Evolutionary conservation across 179 eudicot genomes (phyloP), one percentile per base, ranked within the genome.

Genomic region (Nepenthes alata): DNA sequence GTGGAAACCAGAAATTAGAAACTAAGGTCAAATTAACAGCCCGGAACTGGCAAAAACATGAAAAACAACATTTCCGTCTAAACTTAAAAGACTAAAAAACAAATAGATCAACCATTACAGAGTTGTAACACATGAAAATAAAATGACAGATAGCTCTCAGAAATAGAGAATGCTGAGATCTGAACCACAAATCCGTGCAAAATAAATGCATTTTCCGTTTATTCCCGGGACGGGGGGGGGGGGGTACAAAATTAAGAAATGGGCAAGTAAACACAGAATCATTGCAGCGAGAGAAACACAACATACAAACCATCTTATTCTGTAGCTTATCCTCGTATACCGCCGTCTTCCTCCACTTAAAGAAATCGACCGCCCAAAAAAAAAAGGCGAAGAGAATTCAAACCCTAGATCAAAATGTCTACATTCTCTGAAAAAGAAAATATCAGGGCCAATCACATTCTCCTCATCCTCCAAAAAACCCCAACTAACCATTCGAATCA

Each of bases 241-340:
- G n/a, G 14, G n/a, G 16, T 2, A 52, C 7, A 52, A 11, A 16
- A 52, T 6, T 16, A 16, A 15, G 16, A 52, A 16, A 52, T 11
- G 5, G 2, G 13, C 3, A 52, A 52, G 55, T 5, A 52, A 15
- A 5, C 7, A 52, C 6, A 12, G 55, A 52, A 5, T 2, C 9
- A 34, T 2, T 55, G 48, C 25, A 37, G 53, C 34, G 14, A 62
- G 47, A 41, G 35, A 4, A 14, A 47, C 16, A 55, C 6, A 35
- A 34, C 16, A 55, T 35, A 36, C 70, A 6, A 65, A 83, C 94
- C 94, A 86, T 86, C 76, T 81, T 89, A 84, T 84, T 67, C 70
- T 85, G 72, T 38, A 59, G 63, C 52, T 48, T 68, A 55, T 68
- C 71, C 61, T 71, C 47, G 47, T 2, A 62, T 15, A 61, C 47